Evolutionary conservation across 2,329 filamentous ascomycete genomes (phyloP).

Genomic region (Zasmidium angulare): DNA sequence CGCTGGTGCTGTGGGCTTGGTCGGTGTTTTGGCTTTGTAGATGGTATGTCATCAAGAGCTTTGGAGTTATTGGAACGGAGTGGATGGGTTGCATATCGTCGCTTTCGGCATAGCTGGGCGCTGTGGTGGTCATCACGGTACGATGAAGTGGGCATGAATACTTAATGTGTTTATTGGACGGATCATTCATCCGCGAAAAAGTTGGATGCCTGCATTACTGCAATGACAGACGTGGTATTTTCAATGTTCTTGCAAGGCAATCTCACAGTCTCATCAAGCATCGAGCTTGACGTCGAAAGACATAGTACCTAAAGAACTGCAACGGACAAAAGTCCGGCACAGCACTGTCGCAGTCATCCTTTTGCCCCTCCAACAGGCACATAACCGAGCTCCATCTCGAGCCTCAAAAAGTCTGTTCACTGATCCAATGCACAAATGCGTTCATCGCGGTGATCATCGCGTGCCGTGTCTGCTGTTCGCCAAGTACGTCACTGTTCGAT

Average conservation of each 20-base stretch:
- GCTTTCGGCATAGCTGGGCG: neutral
- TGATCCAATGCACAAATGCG: too few relatives aligned
- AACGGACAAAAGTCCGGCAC: too few relatives aligned
- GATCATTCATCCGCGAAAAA: neutral
- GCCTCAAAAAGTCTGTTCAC: neutral
- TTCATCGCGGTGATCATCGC: neutral
- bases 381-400: neutral
- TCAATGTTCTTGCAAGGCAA: too few relatives aligned
- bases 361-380: too few relatives aligned
- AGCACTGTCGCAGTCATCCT: too few relatives aligned
- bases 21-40: conserved; percentile 12
- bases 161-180: neutral
- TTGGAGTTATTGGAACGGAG: neutral
- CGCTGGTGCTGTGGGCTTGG: conserved; percentile 9
- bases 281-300: too few relatives aligned
- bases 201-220: neutral
- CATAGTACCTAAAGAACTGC: too few relatives aligned
- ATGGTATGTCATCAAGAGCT: neutral
- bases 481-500: neutral
- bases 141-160: neutral
- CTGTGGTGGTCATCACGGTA: neutral
- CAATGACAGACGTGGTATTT: neutral
- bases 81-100: neutral
- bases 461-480: neutral
- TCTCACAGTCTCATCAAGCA: too few relatives aligned